Conservation (phyloP, 257 asterid species). For the Paulownia fortunei region DNA sequence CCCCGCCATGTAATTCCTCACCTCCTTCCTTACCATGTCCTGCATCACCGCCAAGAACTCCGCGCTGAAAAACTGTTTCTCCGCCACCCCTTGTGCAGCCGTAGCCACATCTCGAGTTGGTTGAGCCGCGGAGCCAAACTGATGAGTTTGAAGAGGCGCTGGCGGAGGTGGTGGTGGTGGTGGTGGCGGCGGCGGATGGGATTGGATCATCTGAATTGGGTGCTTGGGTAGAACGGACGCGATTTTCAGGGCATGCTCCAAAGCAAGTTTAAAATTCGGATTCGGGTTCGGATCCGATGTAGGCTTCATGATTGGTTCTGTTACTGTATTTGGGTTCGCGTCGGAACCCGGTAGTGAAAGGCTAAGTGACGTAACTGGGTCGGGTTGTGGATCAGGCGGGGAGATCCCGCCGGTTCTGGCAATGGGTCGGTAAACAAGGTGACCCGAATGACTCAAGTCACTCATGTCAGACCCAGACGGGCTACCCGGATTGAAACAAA, state of each 20-base stretch:
- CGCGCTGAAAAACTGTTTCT: constrained; percentile 66
- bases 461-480: constrained; percentile 72
- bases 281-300: constrained; percentile 9
- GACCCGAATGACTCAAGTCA: constrained; percentile 58
- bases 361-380: constrained; percentile 63
- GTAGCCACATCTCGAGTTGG: background rate
- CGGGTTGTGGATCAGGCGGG: constrained; percentile 50
- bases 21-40: constrained; percentile 63
- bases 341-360: constrained; percentile 67
- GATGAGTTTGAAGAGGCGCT: constrained; percentile 3
- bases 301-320: constrained; percentile 12
- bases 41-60: constrained; percentile 72
- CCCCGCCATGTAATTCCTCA: constrained; percentile 63
- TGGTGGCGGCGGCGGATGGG: constrained; percentile 29
- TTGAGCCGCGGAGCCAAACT: constrained; percentile 2
- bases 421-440: constrained; percentile 57
- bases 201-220: constrained; percentile 14
- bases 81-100: constrained; percentile 25
- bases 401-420: constrained; percentile 63
- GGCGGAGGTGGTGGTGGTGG: background rate
- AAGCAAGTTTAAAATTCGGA: background rate
- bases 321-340: background rate
- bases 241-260: constrained; percentile 17
- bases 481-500: constrained; percentile 61
- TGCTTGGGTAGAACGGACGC: constrained; percentile 8